phyloP scores from a whole-genome alignment of 495 filamentous ascomycete genomes.

The Lasiosphaeria ovina region DNA sequence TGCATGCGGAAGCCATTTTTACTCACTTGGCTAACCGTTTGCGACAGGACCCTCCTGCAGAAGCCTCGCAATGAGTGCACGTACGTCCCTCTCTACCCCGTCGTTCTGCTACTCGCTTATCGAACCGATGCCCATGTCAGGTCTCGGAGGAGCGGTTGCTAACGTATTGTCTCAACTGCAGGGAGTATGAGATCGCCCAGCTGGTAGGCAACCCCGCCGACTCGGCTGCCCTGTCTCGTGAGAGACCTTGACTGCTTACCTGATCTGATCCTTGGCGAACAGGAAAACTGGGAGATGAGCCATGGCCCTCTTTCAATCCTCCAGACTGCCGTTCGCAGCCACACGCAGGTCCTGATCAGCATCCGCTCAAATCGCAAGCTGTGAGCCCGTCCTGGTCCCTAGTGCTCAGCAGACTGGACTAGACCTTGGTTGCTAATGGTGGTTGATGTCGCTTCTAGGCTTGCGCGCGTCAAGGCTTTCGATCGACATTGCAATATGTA shows the following conservation, averaged over 20 bases:
- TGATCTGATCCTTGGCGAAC: not conserved
- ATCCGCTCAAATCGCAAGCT: constrained; percentile 68
- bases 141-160: no score
- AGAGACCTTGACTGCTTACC: not conserved
- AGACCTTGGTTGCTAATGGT: constrained; percentile 17
- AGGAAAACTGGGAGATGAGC: constrained; percentile 32
- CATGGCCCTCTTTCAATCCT: constrained; percentile 64
- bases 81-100: constrained; percentile 66
- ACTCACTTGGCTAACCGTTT: no score
- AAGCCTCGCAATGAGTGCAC: constrained; percentile 81
- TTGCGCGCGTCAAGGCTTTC: constrained; percentile 49
- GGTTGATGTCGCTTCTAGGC: constrained; percentile 7
- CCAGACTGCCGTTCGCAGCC: constrained; percentile 82
- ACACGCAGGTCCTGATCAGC: constrained; percentile 89
- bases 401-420: no score
- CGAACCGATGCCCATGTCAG: no score
- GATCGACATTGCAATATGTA: constrained; percentile 38
- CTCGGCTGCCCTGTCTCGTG: not conserved
- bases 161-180: not conserved
- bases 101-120: no score
- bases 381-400: not conserved
- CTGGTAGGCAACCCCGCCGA: constrained; percentile 11
- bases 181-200: constrained; percentile 33
- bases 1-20: no score
- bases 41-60: constrained; percentile 67